Conservation (phyloP, 768 basidiomycete genomes). For the Collybiopsis confluens region DNA sequence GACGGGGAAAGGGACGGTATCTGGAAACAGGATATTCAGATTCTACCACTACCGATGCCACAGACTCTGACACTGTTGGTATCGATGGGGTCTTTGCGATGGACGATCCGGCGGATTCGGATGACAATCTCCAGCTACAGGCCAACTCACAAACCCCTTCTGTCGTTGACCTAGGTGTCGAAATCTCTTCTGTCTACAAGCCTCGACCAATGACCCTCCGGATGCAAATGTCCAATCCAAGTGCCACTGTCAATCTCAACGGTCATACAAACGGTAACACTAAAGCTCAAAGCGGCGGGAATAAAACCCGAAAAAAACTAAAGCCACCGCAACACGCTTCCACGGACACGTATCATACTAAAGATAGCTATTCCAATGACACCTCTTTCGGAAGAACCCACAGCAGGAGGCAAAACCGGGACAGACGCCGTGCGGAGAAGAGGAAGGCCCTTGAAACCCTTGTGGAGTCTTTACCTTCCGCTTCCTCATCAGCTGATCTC, state of each 20-base stretch:
- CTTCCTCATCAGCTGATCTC: slow-evolving; percentile 12
- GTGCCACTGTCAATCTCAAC: slow-evolving; percentile 7
- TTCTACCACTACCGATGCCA: slow-evolving; percentile 34
- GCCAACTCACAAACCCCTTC: slow-evolving; percentile 18
- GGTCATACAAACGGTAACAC: slow-evolving; percentile 12
- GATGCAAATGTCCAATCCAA: slow-evolving; percentile 15
- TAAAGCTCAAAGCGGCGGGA: not conserved
- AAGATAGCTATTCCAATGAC: not conserved
- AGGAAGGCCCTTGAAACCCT: slow-evolving; percentile 28
- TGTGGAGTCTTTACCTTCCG: slow-evolving; percentile 5
- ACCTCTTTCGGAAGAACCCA: slow-evolving; percentile 21
- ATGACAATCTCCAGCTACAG: slow-evolving; percentile 7
- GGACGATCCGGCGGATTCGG: slow-evolving; percentile 18
- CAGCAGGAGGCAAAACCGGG: slow-evolving; percentile 42
- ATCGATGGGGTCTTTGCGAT: slow-evolving; percentile 25
- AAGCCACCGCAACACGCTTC: not conserved
- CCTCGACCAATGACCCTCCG: slow-evolving; percentile 57
- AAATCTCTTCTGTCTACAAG: slow-evolving; percentile 70
- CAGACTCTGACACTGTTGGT: slow-evolving; percentile 33
- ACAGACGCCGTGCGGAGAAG: slow-evolving; percentile 49
- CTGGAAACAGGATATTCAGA: slow-evolving; percentile 29
- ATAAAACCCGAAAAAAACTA: not conserved
- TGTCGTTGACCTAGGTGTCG: slow-evolving; percentile 44
- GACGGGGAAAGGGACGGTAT: slow-evolving; percentile 26
- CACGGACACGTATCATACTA: not conserved